Evolutionary conservation across 2,329 filamentous ascomycete genomes (phyloP), one percentile per base, ranked within the genome.

Genomic region (Colletotrichum sp.): DNA sequence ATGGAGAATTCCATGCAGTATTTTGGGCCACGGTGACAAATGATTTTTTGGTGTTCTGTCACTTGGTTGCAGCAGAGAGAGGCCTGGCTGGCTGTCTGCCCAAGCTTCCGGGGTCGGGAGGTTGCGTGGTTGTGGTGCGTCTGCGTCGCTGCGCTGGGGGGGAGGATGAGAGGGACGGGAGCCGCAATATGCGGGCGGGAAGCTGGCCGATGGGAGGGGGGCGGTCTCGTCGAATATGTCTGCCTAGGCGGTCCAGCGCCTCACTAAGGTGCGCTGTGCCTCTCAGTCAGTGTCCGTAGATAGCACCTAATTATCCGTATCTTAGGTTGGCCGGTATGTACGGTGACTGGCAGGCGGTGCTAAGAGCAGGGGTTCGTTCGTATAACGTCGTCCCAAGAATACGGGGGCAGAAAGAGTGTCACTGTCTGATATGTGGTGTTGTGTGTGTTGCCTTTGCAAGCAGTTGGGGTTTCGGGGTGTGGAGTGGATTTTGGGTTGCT

Each of bases 331-430:
- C 8, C n/a, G 43, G 43, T 24, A 52, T 52, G 43, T 52, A 52
- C 43, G 43, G 10, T 34, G 30, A 55, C 58, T 71, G 58, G 28
- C 43, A 43, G 43, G 34, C 13, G 55, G 58, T 74, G 60, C 72
- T 65, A 71, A 65, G 67, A 63, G 67, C 72, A 74, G 43, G 72
- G 72, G 72, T 74, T 74, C 60, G 72, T 74, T 74, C 67, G 34
- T 58, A 71, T 52, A 71, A 36, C 67, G 58, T 74, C 72, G 60
- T 74, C 72, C 60, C 32, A 74, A 71, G 48, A 60, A n/a, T 12
- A 43, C 16, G 48, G n/a, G 18, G 55, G 21, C 36, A 55, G 57
- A 57, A 64, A 38, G 60, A 52, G 43, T 52, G 43, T 52, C 43
- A 52, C 43, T 52, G 58, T 52, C 58, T 34, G 34, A 64, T 64